Base-by-base conservation (phyloP, 2,329 filamentous ascomycete species). In the Juglanconis sp. region DNA sequence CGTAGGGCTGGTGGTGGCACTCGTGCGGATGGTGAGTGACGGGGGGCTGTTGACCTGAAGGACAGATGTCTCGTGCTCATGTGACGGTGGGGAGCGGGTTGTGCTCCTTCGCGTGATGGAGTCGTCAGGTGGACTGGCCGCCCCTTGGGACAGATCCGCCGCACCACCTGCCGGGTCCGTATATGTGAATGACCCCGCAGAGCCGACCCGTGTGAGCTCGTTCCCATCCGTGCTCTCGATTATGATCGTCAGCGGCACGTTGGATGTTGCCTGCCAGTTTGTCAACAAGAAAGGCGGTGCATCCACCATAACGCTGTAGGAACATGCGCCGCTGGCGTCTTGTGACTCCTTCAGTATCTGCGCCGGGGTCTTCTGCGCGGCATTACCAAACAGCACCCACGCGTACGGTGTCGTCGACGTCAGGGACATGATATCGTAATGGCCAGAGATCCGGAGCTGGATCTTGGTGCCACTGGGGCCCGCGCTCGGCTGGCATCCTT, bases 391-490 rank as follows among this genome's bases (percentile, higher is more conserved):
- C 51, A 87, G 55, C 57, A 96, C 74, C 65, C 77, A 87, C 68
- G 91, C 87, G 54, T 80, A 79, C 2, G 82, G 78, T 57, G 77
- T 70, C 47, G 78, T 81, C 61, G 80, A 81, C 36, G 80, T 82
- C 73, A 87, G 83, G 60, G 75, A 70, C 64, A 81, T 74, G 62
- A 96, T 76, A 69, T 96, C 89, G 76, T 90, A 91, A 62, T 87
- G 82, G 48, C 89, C 88, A 56, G 87, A 86, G 35, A 96, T 83
- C 70, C 90, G 88, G 65, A 96, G 81, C 62, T 84, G 82, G 9
- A 96, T 78, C 68, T 87, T 87, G 24, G 88, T 89, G 57, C 90
- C 89, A 69, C 84, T 82, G 38, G 80, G 75, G 48, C 92, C 93
- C 68, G 84, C 81, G 49, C 79, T 77, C 17, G 93, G 94, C 62